Evolutionary conservation across 495 filamentous ascomycete species (phyloP).

Genomic region (Barbatosphaeria neglecta): DNA sequence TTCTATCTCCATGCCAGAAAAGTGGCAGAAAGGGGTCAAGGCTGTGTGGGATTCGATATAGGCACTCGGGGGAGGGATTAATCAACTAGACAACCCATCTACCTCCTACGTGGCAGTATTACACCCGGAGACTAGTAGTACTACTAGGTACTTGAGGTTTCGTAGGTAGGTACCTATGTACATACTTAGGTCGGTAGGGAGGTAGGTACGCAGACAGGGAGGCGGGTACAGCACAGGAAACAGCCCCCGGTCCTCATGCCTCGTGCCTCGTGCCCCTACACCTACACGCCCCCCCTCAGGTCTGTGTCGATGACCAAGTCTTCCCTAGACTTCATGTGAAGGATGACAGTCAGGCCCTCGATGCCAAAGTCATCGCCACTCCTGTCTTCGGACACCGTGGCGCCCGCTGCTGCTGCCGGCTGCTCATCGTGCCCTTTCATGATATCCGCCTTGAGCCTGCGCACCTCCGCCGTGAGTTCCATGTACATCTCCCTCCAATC

Average conservation of each 20-base stretch:
- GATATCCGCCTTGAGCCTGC: constrained; percentile 15
- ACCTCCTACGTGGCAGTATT: too few relatives aligned
- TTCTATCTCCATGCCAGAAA: too few relatives aligned
- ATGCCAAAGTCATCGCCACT: constrained; percentile 22
- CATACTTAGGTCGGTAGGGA: too few relatives aligned
- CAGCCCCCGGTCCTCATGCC: background rate
- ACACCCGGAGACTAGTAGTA: too few relatives aligned
- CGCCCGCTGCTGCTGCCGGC: background rate
- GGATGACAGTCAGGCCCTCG: constrained; percentile 30
- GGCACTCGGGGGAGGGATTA: too few relatives aligned
- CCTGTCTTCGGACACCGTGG: background rate
- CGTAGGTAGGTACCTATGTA: too few relatives aligned
- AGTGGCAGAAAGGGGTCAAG: too few relatives aligned
- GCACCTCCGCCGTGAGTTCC: constrained; percentile 15
- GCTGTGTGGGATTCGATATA: too few relatives aligned
- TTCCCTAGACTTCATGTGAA: constrained; percentile 32
- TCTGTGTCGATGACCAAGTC: constrained; percentile 35
- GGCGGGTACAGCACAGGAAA: too few relatives aligned
- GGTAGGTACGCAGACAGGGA: too few relatives aligned
- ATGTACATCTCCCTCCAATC: constrained; percentile 20
- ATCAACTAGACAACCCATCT: too few relatives aligned
- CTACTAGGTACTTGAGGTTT: too few relatives aligned
- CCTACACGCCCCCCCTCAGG: constrained; percentile 13
- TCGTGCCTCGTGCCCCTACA: constrained; percentile 1
- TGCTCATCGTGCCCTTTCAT: background rate